Base-by-base conservation (phyloP, 148 eudicot genomes). In the Spergularia bocconei region DNA sequence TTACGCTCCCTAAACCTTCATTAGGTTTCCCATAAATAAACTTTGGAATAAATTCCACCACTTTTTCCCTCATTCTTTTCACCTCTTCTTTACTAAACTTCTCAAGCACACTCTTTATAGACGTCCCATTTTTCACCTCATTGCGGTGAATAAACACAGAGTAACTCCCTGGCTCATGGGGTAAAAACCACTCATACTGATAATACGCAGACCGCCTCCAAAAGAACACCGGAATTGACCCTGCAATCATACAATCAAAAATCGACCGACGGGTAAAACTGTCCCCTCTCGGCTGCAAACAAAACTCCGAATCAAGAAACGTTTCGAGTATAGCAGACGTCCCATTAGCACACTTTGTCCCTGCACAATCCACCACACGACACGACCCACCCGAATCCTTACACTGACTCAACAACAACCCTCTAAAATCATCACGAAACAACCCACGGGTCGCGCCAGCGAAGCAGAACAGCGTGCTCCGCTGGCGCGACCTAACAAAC, bases 241-340 rank as follows among this genome's bases (percentile, higher is more conserved):
- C 98, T 41, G 97, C 98, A 9, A 94, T 25, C 98, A 94, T 91
- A 69, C 98, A 94, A 33, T 94, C 98, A 33, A 94, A 94, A 4
- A 87, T 84, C 2, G 98, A 94, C 83, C 97, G 85, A 4, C 97
- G 86, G 0, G 97, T 91, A 60, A 90, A 91, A 52, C 98, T 94
- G 33, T 94, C 98, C 4, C 98, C 98, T 44, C 96, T 79, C 0
- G 98, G 98, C 81, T 94, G 98, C 6, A 94, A 11, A 64, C 97
- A 94, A 47, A 94, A 94, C 1, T 90, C 87, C 61, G 98, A 91
- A 38, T 79, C 86, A 3, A 94, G 88, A 71, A 94, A 90, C 63
- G 93, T 80, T 53, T 86, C 89, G 8, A 91, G 79, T 2, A 94
- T 82, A 12, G 72, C 86, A 4, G 93, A 67, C 41, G 92, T 84